A percentile compares a stretch with the other conserved stretches of the same genome.
phyloP scores from a whole-genome alignment of 345 rosid genomes.

The Hibiscus syriacus region DNA sequence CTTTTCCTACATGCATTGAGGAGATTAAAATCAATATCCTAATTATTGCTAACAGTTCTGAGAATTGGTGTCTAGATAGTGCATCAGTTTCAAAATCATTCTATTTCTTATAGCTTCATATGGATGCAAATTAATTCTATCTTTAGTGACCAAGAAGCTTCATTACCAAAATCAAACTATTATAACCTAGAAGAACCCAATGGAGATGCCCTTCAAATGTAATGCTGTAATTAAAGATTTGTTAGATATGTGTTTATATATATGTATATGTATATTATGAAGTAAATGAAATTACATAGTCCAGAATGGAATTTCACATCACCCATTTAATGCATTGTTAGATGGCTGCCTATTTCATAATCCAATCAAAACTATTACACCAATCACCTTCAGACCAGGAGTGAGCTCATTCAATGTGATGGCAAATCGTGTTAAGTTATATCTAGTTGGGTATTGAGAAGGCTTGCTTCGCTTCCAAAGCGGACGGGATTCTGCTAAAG shows the following conservation, averaged over 20 bases:
- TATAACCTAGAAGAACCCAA: not conserved
- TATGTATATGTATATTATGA: too few species aligned
- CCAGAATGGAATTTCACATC: not conserved
- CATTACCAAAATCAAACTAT: not conserved
- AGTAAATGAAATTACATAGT: not conserved
- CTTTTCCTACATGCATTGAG: slow-evolving; percentile 48
- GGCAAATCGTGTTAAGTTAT: slow-evolving; percentile 85
- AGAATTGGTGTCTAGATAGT: not conserved
- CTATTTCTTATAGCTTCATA: not conserved
- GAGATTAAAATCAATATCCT: slow-evolving; percentile 4
- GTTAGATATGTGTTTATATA: not conserved
- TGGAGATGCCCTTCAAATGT: not conserved
- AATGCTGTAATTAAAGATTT: not conserved
- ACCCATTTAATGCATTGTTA: not conserved
- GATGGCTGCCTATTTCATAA: not conserved
- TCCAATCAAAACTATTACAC: slow-evolving; percentile 3
- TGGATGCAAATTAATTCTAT: not conserved
- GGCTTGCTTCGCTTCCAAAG: slow-evolving; percentile 85
- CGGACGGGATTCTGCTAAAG: slow-evolving; percentile 47
- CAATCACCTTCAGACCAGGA: slow-evolving; percentile 70
- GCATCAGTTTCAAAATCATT: not conserved
- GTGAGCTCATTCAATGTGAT: slow-evolving; percentile 83
- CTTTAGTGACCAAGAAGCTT: not conserved
- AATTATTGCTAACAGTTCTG: not conserved
- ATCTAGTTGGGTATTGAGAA: slow-evolving; percentile 66